phyloP scores from a whole-genome alignment of 1,284 basidiomycete species.

The Mycocalia duriaeana region DNA sequence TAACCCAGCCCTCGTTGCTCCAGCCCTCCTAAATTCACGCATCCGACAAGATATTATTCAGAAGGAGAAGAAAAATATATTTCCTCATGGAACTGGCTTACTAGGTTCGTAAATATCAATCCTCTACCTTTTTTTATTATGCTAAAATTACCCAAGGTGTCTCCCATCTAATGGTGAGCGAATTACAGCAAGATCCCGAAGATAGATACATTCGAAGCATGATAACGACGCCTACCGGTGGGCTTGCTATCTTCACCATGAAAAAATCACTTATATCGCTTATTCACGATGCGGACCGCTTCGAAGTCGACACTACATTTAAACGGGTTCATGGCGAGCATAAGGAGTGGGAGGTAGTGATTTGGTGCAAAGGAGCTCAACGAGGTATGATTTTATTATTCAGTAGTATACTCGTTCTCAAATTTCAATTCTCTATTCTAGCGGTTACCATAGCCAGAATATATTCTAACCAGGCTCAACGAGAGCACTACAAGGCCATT shows the following conservation, averaged over 20 bases:
- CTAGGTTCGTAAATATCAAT: too few relatives aligned
- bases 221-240: conserved; percentile 4
- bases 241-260: conserved; percentile 12
- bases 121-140: too few relatives aligned
- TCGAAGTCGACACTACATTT: conserved; percentile 14
- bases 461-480: conserved; percentile 10
- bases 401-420: background rate
- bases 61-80: too few relatives aligned
- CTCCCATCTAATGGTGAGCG: too few relatives aligned
- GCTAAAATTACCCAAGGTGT: too few relatives aligned
- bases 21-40: too few relatives aligned
- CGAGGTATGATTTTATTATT: conserved; percentile 10
- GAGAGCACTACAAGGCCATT: conserved; percentile 5
- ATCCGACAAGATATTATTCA: too few relatives aligned
- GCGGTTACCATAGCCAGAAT: conserved; percentile 8
- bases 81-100: too few relatives aligned
- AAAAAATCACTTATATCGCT: conserved; percentile 9
- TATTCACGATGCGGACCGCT: conserved; percentile 9
- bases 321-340: conserved; percentile 8
- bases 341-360: conserved; percentile 16
- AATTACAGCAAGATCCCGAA: background rate
- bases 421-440: background rate
- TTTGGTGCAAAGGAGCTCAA: conserved; percentile 9
- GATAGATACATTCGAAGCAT: conserved; percentile 12
- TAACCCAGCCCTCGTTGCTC: too few relatives aligned